Evolutionary conservation across 108 stramenopile genomes (phyloP), one percentile per base, ranked within the genome.

Genomic region (Skeletonema grethae): DNA sequence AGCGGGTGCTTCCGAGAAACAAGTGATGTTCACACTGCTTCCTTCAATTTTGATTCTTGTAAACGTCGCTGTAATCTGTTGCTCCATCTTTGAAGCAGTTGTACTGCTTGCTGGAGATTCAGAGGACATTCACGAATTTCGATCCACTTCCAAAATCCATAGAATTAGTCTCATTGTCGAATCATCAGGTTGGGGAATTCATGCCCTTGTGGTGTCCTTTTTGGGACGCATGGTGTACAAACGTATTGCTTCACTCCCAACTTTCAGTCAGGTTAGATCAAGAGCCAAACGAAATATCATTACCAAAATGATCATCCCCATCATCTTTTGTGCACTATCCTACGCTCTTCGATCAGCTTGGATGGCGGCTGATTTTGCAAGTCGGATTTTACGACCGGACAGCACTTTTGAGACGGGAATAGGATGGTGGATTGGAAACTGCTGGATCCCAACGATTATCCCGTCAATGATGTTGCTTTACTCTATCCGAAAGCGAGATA

Each of bases 351-450:
- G 84, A 55, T 59, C 63, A 25, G 79, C 67, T 35, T 84, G 72
- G 71, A 62, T 77, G 65, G 65, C 57, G 1, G 79, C 79, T 12
- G 79, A 80, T 55, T 80, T 76, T 30, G 75, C 55, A 4, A 65
- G 70, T 39, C 53, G 57, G 35, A 48, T 84, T 29, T 11, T 45
- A 7, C 31, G 45, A 38, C 78, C 78, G 38, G 43, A 30, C 30
- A 67, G 8, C 22, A 58, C 62, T 7, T 78, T 80, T 22, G 76
- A 72, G 35, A 56, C 67, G 34, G 77, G 79, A 15, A 36, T 60
- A 39, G 80, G 79, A 16, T 85, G 81, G 81, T 85, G 84, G 84
- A 66, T 85, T 31, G 84, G 84, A 3, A 79, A 79, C 71, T 45
- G 61, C 10, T 85, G 81, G 84, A 36, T 85, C 29, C 82, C 67